Conservation (phyloP, 2,329 filamentous ascomycete species). For the Paraconiothyrium sp. region DNA sequence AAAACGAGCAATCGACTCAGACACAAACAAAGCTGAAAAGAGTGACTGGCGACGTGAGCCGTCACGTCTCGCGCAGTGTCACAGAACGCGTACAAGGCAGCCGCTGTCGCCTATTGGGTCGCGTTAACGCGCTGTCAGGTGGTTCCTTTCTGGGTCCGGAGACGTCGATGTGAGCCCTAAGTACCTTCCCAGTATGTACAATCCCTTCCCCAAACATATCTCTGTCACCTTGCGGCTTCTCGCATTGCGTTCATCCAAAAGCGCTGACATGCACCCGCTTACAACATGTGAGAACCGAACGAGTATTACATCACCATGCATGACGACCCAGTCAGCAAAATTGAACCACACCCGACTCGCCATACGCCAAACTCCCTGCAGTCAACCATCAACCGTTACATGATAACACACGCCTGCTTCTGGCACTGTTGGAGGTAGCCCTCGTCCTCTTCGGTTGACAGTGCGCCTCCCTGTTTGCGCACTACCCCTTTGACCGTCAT, state of each 20-base stretch:
- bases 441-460: conserved; percentile 73
- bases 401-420: conserved; percentile 55
- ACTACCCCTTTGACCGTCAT: conserved; percentile 79
- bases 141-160: not conserved
- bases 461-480: conserved; percentile 59
- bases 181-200: not conserved
- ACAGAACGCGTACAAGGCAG: conserved; percentile 17
- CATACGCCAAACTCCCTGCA: not conserved
- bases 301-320: conserved; percentile 25
- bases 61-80: conserved; percentile 12
- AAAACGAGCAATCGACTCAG: conserved; percentile 1
- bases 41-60: not conserved
- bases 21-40: conserved; percentile 2
- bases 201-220: not conserved
- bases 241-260: not conserved
- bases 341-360: conserved; percentile 10
- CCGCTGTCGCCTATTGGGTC: conserved; percentile 12
- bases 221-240: not conserved
- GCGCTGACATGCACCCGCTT: not conserved
- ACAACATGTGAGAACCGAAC: conserved; percentile 7
- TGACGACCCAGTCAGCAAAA: not conserved
- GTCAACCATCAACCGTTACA: conserved; percentile 41
- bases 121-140: conserved; percentile 34
- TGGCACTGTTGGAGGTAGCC: conserved; percentile 77
- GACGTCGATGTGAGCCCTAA: not conserved